Percentiles rank a stretch among this genome's conserved stretches.
These are phyloP conservation scores for Volvox carteri DNA, from an alignment of 163 green algal species.

Conservation along the genomic window DNA sequence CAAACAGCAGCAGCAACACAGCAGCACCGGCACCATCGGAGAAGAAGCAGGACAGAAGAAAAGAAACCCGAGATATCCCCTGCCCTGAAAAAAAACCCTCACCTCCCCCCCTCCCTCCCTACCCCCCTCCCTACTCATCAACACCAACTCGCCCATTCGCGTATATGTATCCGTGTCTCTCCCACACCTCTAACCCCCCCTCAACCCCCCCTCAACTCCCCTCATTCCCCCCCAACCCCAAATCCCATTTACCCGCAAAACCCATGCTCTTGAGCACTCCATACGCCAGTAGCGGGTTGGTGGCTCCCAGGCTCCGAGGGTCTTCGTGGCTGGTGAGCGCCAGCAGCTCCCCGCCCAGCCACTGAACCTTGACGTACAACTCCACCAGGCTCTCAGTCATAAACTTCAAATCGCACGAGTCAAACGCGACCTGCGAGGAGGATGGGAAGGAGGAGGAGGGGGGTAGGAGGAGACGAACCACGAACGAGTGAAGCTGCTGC, in stretches of 20 bases:
- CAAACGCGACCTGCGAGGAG: constrained; percentile 49
- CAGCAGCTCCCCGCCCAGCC: constrained; percentile 31
- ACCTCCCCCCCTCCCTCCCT: not conserved
- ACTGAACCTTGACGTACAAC: constrained; percentile 52
- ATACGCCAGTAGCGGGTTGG: constrained; percentile 49
- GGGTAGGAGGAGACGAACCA: too few relatives aligned
- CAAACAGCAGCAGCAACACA: too few relatives aligned
- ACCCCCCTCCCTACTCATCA: not conserved
- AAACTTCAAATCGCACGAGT: constrained; percentile 42
- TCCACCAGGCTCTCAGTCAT: constrained; percentile 51
- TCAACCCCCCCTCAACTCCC: not conserved
- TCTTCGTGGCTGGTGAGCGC: constrained; percentile 36
- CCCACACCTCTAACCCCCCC: not conserved
- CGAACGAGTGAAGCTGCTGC: too few relatives aligned
- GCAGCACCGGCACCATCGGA: too few relatives aligned
- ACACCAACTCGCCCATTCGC: too few relatives aligned
- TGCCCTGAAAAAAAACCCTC: too few relatives aligned
- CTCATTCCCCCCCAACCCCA: not conserved
- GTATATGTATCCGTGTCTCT: not conserved
- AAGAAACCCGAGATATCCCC: too few relatives aligned
- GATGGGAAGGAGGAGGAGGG: not conserved
- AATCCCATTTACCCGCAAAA: constrained; percentile 23
- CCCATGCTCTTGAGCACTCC: constrained; percentile 35
- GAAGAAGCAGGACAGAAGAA: too few relatives aligned
- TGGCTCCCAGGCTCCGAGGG: not conserved